Evolutionary conservation across 768 basidiomycete genomes (phyloP), one percentile per base, ranked within the genome.

Genomic region (Tephrocybe sp.): DNA sequence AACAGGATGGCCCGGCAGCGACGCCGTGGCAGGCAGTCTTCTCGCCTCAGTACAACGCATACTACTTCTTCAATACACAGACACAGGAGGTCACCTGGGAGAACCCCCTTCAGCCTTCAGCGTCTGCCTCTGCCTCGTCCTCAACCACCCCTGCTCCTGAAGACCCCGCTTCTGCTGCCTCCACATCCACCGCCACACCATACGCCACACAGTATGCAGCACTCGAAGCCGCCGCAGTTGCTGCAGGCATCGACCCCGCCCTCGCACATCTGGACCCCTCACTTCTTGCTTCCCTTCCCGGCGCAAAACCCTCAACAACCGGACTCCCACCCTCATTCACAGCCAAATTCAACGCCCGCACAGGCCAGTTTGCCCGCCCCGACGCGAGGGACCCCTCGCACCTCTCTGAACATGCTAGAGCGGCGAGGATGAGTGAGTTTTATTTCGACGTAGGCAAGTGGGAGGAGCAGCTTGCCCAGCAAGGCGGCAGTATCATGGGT

Each of bases 391-490:
- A 88, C 47, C 90, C 91, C 5, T 69, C 79, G 3, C 89, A 91
- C 61, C 65, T 93, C 45, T 86, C 85, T 15, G 91, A 93, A 63
- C 89, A 81, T 57, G 90, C 91, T 57, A 83, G 90, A 4, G 84
- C 84, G 61, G 84, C 85, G 65, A 80, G 91, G 37, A 93, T 93
- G 90, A 90, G 87, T 73, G 80, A 86, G 62, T 88, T 90, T 60
- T 93, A 90, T 68, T 93, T 93, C 55, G 90, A 93, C 56, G 85
- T 90, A 18, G 76, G 75, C n/a, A 78, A 77, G 41, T 93, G 90
- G 90, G 85, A 92, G 67, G 57, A 78, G 47, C 81, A 91, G 24
- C 74, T 89, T 3, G 88, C 80, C 23, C 65, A 74, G 53, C 68
- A 68, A 4, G 71, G 72, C 0, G 72, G 71, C 12, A 64, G 67